Percentiles rank a stretch among this genome's conserved stretches.
phyloP scores from a whole-genome alignment of 495 filamentous ascomycete species.

The Paragyromitra xinjiangensis region DNA sequence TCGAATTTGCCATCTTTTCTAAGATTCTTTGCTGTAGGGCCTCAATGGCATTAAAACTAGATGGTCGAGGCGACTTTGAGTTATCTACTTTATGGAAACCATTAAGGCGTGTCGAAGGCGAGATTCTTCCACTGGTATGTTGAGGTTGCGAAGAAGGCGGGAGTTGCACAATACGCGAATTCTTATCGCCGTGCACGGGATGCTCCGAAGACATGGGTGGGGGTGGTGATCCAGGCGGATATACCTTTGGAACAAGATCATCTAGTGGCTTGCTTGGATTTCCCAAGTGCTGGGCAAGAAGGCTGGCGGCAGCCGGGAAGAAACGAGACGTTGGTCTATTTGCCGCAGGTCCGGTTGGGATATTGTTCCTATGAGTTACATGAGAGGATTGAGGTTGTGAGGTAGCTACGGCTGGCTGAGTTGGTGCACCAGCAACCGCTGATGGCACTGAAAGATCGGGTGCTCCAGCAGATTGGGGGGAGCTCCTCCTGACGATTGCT shows the following conservation, averaged over 20 bases:
- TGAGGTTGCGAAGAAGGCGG: conserved; percentile 46
- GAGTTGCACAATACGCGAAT: conserved; percentile 53
- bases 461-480: conserved; percentile 10
- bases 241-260: conserved; percentile 19
- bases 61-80: conserved; percentile 44
- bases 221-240: conserved; percentile 51
- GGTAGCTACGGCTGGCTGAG: conserved; percentile 13
- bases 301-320: conserved; percentile 46
- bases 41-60: conserved; percentile 39
- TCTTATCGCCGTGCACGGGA: conserved; percentile 52
- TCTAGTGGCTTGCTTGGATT: conserved; percentile 27
- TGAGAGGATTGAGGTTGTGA: conserved; percentile 15
- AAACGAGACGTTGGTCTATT: conserved; percentile 52
- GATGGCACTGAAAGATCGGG: conserved; percentile 10
- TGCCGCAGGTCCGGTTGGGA: conserved; percentile 46
- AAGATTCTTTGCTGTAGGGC: conserved; percentile 46
- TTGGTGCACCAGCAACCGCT: conserved; percentile 20
- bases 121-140: conserved; percentile 34
- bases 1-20: conserved; percentile 29
- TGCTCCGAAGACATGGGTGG: conserved; percentile 56
- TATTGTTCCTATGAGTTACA: conserved; percentile 25
- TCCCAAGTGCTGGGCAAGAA: conserved; percentile 53
- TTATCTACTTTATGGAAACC: conserved; percentile 30
- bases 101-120: conserved; percentile 33
- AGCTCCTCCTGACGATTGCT: conserved; percentile 14